These are phyloP conservation scores for Lignosus rhinocerotis DNA, from an alignment of 1,284 basidiomycete species.

Conservation along the genomic window DNA sequence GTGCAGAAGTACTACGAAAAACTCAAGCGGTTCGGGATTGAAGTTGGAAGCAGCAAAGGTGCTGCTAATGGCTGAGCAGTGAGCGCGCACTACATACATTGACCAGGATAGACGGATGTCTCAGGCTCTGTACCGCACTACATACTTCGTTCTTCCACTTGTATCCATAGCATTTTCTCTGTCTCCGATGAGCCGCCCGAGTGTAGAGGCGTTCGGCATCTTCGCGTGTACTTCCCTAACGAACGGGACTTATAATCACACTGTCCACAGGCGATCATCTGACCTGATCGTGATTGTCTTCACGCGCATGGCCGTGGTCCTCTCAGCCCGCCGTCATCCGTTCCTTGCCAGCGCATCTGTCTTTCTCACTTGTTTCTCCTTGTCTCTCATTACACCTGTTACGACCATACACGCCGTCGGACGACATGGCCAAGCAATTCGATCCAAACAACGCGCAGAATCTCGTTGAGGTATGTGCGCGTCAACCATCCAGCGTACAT, in stretches of 20 bases:
- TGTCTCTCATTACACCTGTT: neutral
- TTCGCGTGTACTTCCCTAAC: neutral
- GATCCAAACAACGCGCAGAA: conserved; percentile 89
- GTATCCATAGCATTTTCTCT: conserved; percentile 16
- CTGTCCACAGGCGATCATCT: conserved; percentile 16
- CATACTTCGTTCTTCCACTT: neutral
- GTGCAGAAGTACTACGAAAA: conserved; percentile 86
- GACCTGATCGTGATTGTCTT: conserved; percentile 20
- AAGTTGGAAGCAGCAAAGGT: conserved; percentile 28
- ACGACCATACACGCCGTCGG: neutral
- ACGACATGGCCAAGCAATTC: conserved; percentile 59
- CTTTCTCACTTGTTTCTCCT: neutral
- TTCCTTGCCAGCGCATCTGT: conserved; percentile 19
- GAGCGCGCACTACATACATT: neutral
- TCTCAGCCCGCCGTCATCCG: neutral
- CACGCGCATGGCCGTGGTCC: conserved; percentile 9
- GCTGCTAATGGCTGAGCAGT: conserved; percentile 5
- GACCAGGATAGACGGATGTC: too few species aligned
- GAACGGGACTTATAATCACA: conserved; percentile 16
- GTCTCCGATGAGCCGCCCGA: conserved; percentile 14
- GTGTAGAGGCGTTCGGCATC: neutral
- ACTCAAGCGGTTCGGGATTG: conserved; percentile 68
- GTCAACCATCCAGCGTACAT: neutral
- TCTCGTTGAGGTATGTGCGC: conserved; percentile 68
- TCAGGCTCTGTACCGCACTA: neutral